Base-by-base conservation (phyloP, 805 yeast genomes). In the Metschnikowia santaceciliae region DNA sequence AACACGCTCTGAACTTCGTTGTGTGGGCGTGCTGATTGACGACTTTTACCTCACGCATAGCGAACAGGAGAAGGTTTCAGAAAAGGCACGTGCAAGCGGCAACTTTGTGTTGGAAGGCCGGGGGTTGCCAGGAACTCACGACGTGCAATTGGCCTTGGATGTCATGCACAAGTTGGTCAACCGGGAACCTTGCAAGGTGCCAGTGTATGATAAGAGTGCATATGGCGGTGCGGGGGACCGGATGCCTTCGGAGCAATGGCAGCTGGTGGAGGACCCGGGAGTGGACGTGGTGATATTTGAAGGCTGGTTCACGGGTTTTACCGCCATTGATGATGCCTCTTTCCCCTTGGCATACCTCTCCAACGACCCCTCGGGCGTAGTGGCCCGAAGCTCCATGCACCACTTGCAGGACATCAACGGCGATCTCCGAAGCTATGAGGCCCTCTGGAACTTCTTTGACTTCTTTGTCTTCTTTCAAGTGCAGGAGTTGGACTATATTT, bases 111-210 rank as follows among this genome's bases (percentile, higher is more conserved):
- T 89, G 15, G 78, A 75, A 52, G 96, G 96, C 2, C 71, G 98
- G 23, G 98, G 98, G 0, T 74, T 88, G 14, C 98, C 98, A 0
- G 97, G 97, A 0, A 92, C 98, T 0, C 99, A 92, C 65, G 97
- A 92, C 61, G 61, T 88, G 15, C 58, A 56, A 0, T 60, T 86
- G 13, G 62, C 75, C n/a, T 42, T 55, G 6, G 56, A 66, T 6
- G 65, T 76, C 5, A 55, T 87, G 37, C 59, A 26, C 47, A 55
- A 46, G n/a, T 52, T 68, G 32, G 62, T 78, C 2, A 52, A 61
- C 1, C 35, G 51, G 14, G 37, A 4, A 30, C 60, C 67, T 11
- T 53, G 63, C 1, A 43, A 44, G n/a, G 61, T 72, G 15, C 97
- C 98, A 1, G 57, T 65, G 6, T 94, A 90, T 67, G 96, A 92